phyloP scores from a whole-genome alignment of 2,329 filamentous ascomycete species.

The Alternaria conjuncta region DNA sequence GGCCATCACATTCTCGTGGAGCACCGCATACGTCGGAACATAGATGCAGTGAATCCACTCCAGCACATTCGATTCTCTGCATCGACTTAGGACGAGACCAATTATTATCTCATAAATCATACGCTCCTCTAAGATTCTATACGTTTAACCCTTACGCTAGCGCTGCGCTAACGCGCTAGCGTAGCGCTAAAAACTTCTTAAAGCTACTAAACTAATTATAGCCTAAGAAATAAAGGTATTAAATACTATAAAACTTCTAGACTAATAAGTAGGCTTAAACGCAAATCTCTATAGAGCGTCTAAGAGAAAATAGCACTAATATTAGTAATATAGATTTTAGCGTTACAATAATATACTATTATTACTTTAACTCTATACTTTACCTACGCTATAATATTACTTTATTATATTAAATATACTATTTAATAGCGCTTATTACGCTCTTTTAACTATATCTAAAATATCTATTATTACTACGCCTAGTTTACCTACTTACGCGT shows the following conservation, averaged over 20 bases:
- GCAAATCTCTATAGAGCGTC: too few species aligned
- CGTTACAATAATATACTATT: not conserved
- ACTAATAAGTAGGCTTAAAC: not conserved
- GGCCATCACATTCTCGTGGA: not conserved
- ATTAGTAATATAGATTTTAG: not conserved
- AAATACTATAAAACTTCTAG: not conserved
- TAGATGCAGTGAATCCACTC: not conserved
- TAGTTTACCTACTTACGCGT: too few species aligned
- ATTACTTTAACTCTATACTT: not conserved
- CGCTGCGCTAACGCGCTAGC: too few species aligned
- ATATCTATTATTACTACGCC: too few species aligned
- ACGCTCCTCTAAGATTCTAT: too few species aligned
- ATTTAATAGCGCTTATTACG: too few species aligned
- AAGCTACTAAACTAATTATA: not conserved
- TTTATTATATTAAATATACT: too few species aligned
- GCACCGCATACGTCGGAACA: not conserved
- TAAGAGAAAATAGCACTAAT: too few species aligned
- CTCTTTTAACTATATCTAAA: too few species aligned
- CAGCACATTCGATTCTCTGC: not conserved
- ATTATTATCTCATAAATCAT: not conserved
- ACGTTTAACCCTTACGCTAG: too few species aligned
- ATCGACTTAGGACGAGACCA: constrained; percentile 15
- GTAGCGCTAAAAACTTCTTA: not conserved
- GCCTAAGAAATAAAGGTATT: not conserved
- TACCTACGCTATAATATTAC: too few species aligned